These are phyloP conservation scores for Elymus sibiricus DNA, from an alignment of 176 grass and related monocot species.

Conservation along the genomic window DNA sequence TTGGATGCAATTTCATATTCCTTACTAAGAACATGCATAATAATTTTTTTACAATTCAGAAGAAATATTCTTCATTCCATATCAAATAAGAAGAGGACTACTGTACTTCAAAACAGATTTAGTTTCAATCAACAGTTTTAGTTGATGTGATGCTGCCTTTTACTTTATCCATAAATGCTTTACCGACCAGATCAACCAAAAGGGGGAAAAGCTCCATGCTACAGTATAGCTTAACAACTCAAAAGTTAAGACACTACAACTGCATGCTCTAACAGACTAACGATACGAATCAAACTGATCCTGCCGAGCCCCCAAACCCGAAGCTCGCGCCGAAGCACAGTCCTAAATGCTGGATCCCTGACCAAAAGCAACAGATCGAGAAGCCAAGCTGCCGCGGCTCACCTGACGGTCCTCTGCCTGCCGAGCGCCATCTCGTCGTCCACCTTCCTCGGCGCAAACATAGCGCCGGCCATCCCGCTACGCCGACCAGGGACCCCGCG, in stretches of 20 bases:
- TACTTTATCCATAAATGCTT: background rate
- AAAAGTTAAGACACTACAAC: background rate
- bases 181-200: background rate
- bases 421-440: conserved; percentile 51
- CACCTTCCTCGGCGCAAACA: conserved; percentile 57
- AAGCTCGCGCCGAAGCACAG: background rate
- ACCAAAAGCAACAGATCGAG: background rate
- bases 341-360: background rate
- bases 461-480: conserved; percentile 18
- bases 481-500: conserved; percentile 7
- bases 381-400: conserved; percentile 14
- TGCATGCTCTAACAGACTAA: background rate
- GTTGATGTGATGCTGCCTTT: background rate
- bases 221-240: background rate
- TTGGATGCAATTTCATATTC: background rate
- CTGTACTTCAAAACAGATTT: background rate
- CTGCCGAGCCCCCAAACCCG: background rate
- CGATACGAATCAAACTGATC: background rate
- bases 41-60: background rate
- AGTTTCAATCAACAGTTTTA: background rate
- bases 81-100: background rate
- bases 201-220: background rate
- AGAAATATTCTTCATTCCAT: background rate
- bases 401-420: conserved; percentile 78
- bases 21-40: background rate